Conservation (phyloP, 1,284 basidiomycete genomes). For the Fistulina hepatica region DNA sequence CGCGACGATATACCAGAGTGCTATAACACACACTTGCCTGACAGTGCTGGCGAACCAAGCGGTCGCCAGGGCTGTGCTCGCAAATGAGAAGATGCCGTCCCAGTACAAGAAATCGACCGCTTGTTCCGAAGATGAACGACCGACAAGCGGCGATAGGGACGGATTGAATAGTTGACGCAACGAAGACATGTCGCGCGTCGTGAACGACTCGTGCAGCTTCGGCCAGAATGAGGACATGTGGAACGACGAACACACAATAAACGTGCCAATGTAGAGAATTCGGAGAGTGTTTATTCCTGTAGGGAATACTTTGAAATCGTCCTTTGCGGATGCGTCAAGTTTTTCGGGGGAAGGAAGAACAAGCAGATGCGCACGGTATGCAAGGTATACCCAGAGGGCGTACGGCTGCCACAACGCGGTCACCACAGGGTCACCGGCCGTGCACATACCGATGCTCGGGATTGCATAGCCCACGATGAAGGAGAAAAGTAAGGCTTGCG, state of each 20-base stretch:
- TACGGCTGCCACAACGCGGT: slow-evolving; percentile 37
- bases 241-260: slow-evolving; percentile 27
- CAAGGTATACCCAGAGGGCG: slow-evolving; percentile 27
- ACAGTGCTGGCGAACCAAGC: slow-evolving; percentile 31
- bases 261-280: slow-evolving; percentile 24
- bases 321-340: too few relatives aligned
- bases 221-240: slow-evolving; percentile 29
- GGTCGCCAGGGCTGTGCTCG: slow-evolving; percentile 26
- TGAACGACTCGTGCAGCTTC: slow-evolving; percentile 13
- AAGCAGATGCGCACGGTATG: slow-evolving; percentile 19
- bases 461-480: slow-evolving; percentile 27
- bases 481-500: slow-evolving; percentile 33
- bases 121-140: slow-evolving; percentile 16
- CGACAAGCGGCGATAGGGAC: slow-evolving; percentile 17
- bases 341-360: slow-evolving; percentile 23
- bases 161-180: slow-evolving; percentile 27
- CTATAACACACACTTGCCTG: slow-evolving; percentile 18
- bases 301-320: too few relatives aligned
- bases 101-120: slow-evolving; percentile 33
- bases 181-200: not conserved
- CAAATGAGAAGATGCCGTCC: slow-evolving; percentile 28
- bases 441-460: slow-evolving; percentile 28
- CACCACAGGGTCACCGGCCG: slow-evolving; percentile 22
- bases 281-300: slow-evolving; percentile 30
- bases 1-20: slow-evolving; percentile 28